Percentiles rank a stretch among this genome's conserved stretches.
phyloP scores from a whole-genome alignment of 768 basidiomycete genomes.

The Lyophyllum shimeji region DNA sequence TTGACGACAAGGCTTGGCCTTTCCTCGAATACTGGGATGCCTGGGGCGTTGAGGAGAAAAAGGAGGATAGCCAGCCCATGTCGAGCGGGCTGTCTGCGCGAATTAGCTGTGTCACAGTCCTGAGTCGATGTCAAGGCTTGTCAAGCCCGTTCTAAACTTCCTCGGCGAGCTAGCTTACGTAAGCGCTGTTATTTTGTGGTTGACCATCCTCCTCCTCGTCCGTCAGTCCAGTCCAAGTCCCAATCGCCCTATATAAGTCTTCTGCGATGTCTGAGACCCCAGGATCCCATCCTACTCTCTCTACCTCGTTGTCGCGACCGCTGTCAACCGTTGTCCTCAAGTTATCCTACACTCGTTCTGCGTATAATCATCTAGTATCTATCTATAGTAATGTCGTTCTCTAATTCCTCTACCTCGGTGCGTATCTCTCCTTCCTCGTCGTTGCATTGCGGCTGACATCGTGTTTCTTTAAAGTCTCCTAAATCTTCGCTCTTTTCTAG shows the following conservation, averaged over 20 bases:
- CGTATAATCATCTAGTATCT: background rate
- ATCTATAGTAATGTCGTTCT: background rate
- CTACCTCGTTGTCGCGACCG: background rate
- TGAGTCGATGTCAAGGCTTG: background rate
- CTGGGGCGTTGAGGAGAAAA: conserved; percentile 57
- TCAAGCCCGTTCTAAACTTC: background rate
- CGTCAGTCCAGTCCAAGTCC: background rate
- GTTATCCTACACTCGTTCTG: background rate
- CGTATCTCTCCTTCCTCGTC: background rate
- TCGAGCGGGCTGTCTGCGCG: conserved; percentile 3
- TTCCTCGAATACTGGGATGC: conserved; percentile 47
- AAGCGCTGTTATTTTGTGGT: background rate
- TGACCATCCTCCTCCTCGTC: background rate
- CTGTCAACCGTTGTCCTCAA: background rate
- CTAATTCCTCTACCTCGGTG: background rate
- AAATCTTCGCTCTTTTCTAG: background rate
- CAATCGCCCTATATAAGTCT: conserved; percentile 8
- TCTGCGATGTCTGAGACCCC: background rate
- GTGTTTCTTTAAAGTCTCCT: background rate
- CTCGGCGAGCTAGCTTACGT: background rate
- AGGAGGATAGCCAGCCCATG: conserved; percentile 76
- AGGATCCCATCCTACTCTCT: background rate
- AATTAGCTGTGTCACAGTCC: background rate
- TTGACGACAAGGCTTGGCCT: conserved; percentile 71
- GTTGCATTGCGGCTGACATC: background rate